Evolutionary conservation across 148 eudicot genomes (phyloP).

Genomic region (Hydrangea macrophylla): DNA sequence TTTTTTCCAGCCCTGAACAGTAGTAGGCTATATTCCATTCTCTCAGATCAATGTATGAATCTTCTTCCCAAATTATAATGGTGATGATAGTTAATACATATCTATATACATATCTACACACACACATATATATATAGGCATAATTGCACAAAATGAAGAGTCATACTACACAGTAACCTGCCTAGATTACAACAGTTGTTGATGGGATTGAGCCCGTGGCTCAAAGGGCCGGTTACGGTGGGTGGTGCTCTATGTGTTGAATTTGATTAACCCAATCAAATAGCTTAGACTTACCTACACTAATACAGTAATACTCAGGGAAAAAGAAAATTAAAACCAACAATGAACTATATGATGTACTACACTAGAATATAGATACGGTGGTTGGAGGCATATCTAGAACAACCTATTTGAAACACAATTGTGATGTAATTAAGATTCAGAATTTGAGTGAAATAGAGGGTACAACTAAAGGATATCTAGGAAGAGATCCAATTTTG

Average conservation of each 20-base stretch:
- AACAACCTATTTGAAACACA: slow-evolving; percentile 24
- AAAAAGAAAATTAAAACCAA: background rate
- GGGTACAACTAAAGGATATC: slow-evolving; percentile 47
- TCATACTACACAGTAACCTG: slow-evolving; percentile 20
- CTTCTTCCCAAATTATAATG: slow-evolving; percentile 13
- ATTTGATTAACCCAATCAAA: slow-evolving; percentile 13
- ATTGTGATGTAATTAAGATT: slow-evolving; percentile 40
- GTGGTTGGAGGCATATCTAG: slow-evolving; percentile 47
- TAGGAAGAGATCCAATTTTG: slow-evolving; percentile 54
- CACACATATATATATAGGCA: background rate
- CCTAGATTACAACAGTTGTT: slow-evolving; percentile 12
- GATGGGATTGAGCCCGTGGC: slow-evolving; percentile 39
- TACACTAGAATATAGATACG: slow-evolving; percentile 26
- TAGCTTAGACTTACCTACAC: slow-evolving; percentile 1
- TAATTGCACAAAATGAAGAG: slow-evolving; percentile 18
- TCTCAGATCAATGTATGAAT: slow-evolving; percentile 11
- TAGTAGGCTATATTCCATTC: slow-evolving; percentile 33
- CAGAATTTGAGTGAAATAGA: slow-evolving; percentile 26
- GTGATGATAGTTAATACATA: slow-evolving; percentile 1
- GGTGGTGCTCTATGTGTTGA: slow-evolving; percentile 24
- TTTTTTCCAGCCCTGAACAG: slow-evolving; percentile 20
- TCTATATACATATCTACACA: no score
- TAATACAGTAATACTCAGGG: background rate
- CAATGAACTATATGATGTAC: slow-evolving; percentile 7
- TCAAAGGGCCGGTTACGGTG: slow-evolving; percentile 27